These are phyloP conservation scores for Fusarium torulosum DNA, from an alignment of 2,329 filamentous ascomycete genomes.

Conservation along the genomic window DNA sequence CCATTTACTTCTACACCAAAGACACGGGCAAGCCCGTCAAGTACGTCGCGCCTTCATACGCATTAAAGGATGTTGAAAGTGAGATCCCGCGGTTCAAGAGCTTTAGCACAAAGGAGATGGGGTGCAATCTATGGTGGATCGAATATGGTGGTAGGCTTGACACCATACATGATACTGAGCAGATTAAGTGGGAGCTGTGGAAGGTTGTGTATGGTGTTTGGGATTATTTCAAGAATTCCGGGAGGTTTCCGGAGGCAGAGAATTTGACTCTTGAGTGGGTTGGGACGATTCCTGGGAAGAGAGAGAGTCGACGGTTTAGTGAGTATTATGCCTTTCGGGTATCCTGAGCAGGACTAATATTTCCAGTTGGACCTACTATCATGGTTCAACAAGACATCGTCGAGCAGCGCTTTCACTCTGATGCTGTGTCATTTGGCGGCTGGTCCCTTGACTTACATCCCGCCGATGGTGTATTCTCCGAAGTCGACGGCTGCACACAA, in stretches of 20 bases:
- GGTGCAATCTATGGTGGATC: slow-evolving; percentile 26
- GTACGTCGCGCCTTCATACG: slow-evolving; percentile 14
- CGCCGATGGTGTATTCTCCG: slow-evolving; percentile 23
- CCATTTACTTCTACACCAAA: slow-evolving; percentile 28
- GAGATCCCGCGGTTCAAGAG: slow-evolving; percentile 26
- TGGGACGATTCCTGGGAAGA: slow-evolving; percentile 16
- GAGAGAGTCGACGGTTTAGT: slow-evolving; percentile 23
- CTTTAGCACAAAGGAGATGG: slow-evolving; percentile 25
- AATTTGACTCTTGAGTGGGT: slow-evolving; percentile 27
- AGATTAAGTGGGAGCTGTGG: slow-evolving; percentile 29
- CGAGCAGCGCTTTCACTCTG: slow-evolving; percentile 9
- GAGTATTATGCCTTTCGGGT: fast-evolving
- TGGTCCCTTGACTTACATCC: slow-evolving; percentile 27
- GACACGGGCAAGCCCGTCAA: slow-evolving; percentile 19
- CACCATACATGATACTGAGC: slow-evolving; percentile 20
- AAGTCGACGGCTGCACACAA: slow-evolving; percentile 23
- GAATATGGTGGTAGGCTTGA: slow-evolving; percentile 27
- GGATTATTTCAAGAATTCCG: slow-evolving; percentile 30
- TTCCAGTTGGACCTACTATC: slow-evolving; percentile 9
- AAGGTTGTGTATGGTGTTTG: slow-evolving; percentile 28
- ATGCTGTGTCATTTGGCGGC: slow-evolving; percentile 20
- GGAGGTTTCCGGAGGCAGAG: slow-evolving; percentile 13
- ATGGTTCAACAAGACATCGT: slow-evolving; percentile 26
- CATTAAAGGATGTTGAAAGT: slow-evolving; percentile 10
- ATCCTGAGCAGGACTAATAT: neutral